These are phyloP conservation scores for Neophaeococcomyces mojaviensis DNA, from an alignment of 2,329 filamentous ascomycete genomes.

Conservation along the genomic window DNA sequence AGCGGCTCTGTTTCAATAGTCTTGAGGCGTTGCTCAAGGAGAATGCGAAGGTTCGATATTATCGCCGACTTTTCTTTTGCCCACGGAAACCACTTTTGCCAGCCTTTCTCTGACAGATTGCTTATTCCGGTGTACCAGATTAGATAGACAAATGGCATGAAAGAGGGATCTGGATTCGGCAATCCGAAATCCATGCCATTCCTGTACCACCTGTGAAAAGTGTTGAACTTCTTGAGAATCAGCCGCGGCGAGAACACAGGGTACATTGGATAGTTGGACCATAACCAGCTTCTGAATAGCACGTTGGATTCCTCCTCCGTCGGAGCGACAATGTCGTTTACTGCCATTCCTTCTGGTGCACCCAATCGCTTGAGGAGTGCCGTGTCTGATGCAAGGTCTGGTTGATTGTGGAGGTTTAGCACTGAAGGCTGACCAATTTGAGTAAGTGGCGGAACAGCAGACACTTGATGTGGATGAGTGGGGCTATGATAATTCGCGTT, in stretches of 20 bases:
- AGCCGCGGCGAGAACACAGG: constrained; percentile 39
- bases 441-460: background rate
- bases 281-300: constrained; percentile 41
- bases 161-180: constrained; percentile 33
- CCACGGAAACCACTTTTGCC: constrained; percentile 18
- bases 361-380: background rate
- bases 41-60: background rate
- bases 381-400: background rate
- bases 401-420: too few relatives aligned
- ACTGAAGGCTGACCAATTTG: background rate
- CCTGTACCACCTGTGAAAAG: constrained; percentile 40
- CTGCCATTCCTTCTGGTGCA: background rate
- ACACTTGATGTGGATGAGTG: too few relatives aligned
- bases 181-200: constrained; percentile 31
- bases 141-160: constrained; percentile 39
- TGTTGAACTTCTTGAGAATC: constrained; percentile 33
- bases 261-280: constrained; percentile 39
- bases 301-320: constrained; percentile 40
- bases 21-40: background rate
- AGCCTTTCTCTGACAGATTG: constrained; percentile 33
- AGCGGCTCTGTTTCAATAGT: constrained; percentile 10
- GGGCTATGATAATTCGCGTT: too few relatives aligned
- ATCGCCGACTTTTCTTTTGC: background rate
- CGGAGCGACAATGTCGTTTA: constrained; percentile 24
- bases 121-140: constrained; percentile 44